A percentile compares a stretch with the other conserved stretches of the same genome.
These are phyloP conservation scores for Gossypium ekmanianum DNA, from an alignment of 345 rosid genomes.

Conservation along the genomic window DNA sequence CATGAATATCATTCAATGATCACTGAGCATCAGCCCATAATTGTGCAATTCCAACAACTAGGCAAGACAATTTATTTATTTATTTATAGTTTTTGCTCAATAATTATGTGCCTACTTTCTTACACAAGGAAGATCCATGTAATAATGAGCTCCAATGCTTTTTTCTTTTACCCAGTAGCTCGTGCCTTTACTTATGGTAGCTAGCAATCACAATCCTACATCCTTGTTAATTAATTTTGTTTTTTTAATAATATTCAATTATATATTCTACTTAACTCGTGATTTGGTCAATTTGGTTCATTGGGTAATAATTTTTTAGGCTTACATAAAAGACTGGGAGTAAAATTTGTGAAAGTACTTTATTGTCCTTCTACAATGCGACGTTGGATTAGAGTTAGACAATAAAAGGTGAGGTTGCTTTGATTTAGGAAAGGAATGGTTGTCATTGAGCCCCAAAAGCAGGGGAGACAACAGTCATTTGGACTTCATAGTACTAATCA, in stretches of 20 bases:
- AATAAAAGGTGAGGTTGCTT: not conserved
- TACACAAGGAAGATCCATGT: not conserved
- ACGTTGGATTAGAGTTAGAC: no score
- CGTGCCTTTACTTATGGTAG: not conserved
- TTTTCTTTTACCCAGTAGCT: not conserved
- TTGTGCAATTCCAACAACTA: not conserved
- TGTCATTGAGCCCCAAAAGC: not conserved
- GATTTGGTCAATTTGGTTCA: not conserved
- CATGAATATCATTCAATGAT: not conserved
- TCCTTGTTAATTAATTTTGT: not conserved
- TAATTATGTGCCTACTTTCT: slow-evolving; percentile 4
- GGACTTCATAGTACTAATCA: not conserved
- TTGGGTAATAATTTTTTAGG: not conserved
- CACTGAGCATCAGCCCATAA: not conserved
- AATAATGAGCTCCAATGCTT: not conserved
- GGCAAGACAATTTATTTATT: not conserved
- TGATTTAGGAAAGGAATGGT: not conserved
- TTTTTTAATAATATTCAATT: not conserved
- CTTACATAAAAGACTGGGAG: no score
- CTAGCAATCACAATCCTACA: not conserved
- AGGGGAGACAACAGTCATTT: not conserved
- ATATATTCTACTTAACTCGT: not conserved
- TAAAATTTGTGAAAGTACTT: no score
- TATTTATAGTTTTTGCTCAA: not conserved
- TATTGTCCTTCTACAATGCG: no score